Conservation (phyloP, 176 grass and related monocot species). For the Aegilops speltoides region DNA sequence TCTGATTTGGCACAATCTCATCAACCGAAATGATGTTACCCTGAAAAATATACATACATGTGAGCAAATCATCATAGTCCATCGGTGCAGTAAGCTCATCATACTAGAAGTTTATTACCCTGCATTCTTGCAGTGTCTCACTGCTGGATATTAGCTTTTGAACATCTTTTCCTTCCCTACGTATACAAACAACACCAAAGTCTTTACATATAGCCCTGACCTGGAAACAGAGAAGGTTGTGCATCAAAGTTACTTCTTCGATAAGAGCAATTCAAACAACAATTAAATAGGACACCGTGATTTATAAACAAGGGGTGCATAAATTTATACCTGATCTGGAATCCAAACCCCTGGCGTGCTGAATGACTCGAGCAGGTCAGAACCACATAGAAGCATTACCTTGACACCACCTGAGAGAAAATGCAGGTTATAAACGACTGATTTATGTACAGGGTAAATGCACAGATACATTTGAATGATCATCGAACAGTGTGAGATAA, state of each 20-base stretch:
- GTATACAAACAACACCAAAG: slow-evolving; percentile 71
- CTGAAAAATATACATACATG: slow-evolving; percentile 29
- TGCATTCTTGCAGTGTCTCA: slow-evolving; percentile 54
- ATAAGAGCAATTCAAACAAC: background rate
- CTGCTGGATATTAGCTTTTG: slow-evolving; percentile 57
- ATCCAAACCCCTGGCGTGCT: slow-evolving; percentile 79
- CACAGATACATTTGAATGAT: background rate
- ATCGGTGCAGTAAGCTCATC: background rate
- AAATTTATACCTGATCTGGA: slow-evolving; percentile 58
- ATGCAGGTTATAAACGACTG: background rate
- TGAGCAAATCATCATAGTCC: background rate
- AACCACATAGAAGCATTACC: slow-evolving; percentile 92
- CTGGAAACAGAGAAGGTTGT: slow-evolving; percentile 28
- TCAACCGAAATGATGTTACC: slow-evolving; percentile 68
- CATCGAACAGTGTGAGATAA: background rate
- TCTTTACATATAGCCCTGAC: slow-evolving; percentile 75
- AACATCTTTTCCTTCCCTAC: slow-evolving; percentile 71
- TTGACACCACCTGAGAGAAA: slow-evolving; percentile 45
- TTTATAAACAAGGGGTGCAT: background rate
- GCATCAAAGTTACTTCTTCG: background rate
- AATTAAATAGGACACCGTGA: background rate
- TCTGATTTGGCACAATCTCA: slow-evolving; percentile 92
- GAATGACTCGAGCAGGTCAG: slow-evolving; percentile 82
- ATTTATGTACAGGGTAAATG: background rate
- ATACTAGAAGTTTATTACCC: slow-evolving; percentile 32